These are phyloP conservation scores for Penicillium silybi DNA, from an alignment of 495 filamentous ascomycete genomes.

Conservation along the genomic window DNA sequence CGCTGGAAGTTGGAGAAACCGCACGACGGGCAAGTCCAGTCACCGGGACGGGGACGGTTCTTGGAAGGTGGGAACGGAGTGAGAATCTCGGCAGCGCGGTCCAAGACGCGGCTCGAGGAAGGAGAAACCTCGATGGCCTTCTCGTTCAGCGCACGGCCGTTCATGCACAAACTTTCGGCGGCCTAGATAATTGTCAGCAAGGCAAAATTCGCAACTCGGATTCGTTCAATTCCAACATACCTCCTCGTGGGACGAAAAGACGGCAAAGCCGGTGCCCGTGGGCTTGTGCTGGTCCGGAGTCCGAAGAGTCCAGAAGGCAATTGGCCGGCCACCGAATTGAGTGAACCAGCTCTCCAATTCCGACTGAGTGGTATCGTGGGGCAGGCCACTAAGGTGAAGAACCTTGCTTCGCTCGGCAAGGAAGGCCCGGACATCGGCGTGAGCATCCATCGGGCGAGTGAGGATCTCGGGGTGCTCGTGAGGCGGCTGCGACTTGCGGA, in stretches of 20 bases:
- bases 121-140: constrained; percentile 98
- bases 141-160: constrained; percentile 93
- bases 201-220: constrained; percentile 1
- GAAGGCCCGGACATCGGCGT: constrained; percentile 95
- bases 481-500: constrained; percentile 90
- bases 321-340: constrained; percentile 96
- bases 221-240: constrained; percentile 49
- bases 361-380: constrained; percentile 96
- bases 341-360: constrained; percentile 99
- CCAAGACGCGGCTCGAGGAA: constrained; percentile 89
- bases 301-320: constrained; percentile 97
- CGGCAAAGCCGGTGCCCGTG: constrained; percentile 93
- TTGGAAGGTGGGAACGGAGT: constrained; percentile 97
- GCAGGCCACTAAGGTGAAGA: constrained; percentile 92
- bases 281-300: constrained; percentile 99
- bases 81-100: constrained; percentile 90
- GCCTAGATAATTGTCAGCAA: constrained; percentile 53
- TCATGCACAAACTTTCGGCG: constrained; percentile 97
- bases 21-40: constrained; percentile 97
- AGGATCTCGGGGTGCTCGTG: constrained; percentile 92
- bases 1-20: constrained; percentile 88
- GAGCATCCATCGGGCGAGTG: constrained; percentile 91
- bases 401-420: constrained; percentile 94
- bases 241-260: constrained; percentile 99
- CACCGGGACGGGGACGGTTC: constrained; percentile 92